Base-by-base conservation (phyloP, 2,329 filamentous ascomycete species). In the Escovopsis sp. region DNA sequence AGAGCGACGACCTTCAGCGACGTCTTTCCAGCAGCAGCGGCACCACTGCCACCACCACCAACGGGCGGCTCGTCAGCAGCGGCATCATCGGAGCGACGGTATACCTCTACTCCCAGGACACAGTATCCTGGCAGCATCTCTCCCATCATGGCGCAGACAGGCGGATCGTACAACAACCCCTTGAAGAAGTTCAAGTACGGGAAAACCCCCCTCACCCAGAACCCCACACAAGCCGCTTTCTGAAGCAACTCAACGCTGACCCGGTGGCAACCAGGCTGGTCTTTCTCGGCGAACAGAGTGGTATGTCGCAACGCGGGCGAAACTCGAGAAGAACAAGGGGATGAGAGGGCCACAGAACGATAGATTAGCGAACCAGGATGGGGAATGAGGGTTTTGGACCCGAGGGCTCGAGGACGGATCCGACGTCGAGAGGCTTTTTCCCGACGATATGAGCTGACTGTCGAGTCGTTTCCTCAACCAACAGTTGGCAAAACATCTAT, bases 161-260 rank as follows among this genome's bases (percentile, higher is more conserved):
- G 77, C 54, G 83, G 81, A 60, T 84, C 83, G 45, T 98, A 96
- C 71, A 94, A 92, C 61, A 96, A 96, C 70, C 90, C 90, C 53
- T 70, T 98, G 65, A 98, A 98, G 82, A 98, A 98, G 65, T 98
- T 96, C 80, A 98, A 98, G 87, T 94, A 69, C 13, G 19, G 31
- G 13, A 25, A 9, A 25, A 11, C 21, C 21, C 8, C 15, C 5
- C 6, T 17, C 28, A 31, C 3, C 14, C 28, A 4, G 9, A n/a
- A 17, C 17, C 7, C 9, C 21, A 21, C 5, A 21, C 19, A 25
- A 11, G 21, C 21, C 14, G 21, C 18, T 11, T 33, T 5, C 17
- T n/a, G n/a, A n/a, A n/a, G 30, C 7, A 17, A 28, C 27, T 13
- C 25, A 27, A 34, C 21, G 32, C 5, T 38, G 35, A 34, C n/a